Base-by-base conservation (phyloP, 306 rosid genomes). In the Cicer bijugum region DNA sequence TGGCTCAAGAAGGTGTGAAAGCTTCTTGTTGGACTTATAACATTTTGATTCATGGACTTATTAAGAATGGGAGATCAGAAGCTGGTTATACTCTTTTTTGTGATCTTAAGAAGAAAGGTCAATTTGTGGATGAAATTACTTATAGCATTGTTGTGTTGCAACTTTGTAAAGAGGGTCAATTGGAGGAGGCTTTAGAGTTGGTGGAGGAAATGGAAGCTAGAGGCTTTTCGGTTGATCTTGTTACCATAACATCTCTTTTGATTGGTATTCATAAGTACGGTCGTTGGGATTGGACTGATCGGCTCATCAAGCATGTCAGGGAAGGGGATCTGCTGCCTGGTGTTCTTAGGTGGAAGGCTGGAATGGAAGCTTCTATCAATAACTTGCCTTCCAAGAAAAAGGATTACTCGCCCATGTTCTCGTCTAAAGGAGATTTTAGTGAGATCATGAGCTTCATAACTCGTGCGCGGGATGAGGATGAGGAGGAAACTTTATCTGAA, bases 151-250 rank as follows among this genome's bases (percentile, higher is more conserved):
- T 91, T 78, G 88, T 87, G 67, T 69, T 84, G 81, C 97, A 88
- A 15, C 91, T 88, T 75, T 86, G 96, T 57, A 91, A 70, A 84
- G 98, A 88, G 83, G 92, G 90, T 53, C 76, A 78, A 71, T 81
- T 94, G 19, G 91, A 86, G 85, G 92, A 85, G 83, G 96, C 96
- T 2, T 76, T 91, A 3, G 52, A 57, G 55, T 81, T 85, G 89
- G 91, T 89, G 67, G 97, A 91, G 74, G 98, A 94, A 84, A 94
- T 94, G 98, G 98, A 94, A 89, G 80, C 67, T 72, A 77, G 96
- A 70, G 94, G 96, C 42, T 91, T 94, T 74, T 71, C 48, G 71
- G 92, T 94, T 76, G 96, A 94, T 70, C 85, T 94, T 45, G 84
- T 94, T 51, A 91, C 96, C 9, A 77, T 91, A 52, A 86, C 96